Percentiles rank a stretch among this genome's conserved stretches.
phyloP scores from a whole-genome alignment of 352 stramenopile genomes.

The Globisporangium canariense region DNA sequence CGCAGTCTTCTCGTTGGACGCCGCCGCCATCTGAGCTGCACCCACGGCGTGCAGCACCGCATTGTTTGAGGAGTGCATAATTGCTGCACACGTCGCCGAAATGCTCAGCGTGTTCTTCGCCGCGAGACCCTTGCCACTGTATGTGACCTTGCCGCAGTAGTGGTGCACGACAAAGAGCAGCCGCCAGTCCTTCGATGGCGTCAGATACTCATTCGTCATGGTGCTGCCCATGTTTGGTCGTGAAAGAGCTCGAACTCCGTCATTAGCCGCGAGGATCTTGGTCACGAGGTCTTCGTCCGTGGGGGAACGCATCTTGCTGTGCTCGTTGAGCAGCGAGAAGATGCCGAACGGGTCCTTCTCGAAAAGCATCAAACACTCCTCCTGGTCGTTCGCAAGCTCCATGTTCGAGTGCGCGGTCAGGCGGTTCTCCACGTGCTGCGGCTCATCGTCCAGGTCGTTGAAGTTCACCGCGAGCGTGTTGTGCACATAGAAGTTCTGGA shows the following conservation, averaged over 20 bases:
- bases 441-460: constrained; percentile 52
- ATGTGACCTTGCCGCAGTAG: constrained; percentile 67
- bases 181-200: constrained; percentile 71
- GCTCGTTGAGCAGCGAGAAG: constrained; percentile 66
- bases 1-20: constrained; percentile 43
- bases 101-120: constrained; percentile 72
- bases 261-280: constrained; percentile 74
- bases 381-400: constrained; percentile 48
- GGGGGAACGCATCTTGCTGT: constrained; percentile 54
- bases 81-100: constrained; percentile 73
- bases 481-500: constrained; percentile 78
- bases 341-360: constrained; percentile 74
- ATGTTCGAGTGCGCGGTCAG: constrained; percentile 54
- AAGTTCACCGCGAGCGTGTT: constrained; percentile 69
- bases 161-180: constrained; percentile 76
- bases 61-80: constrained; percentile 86
- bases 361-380: constrained; percentile 66
- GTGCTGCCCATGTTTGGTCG: constrained; percentile 59
- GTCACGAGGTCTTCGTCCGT: constrained; percentile 80
- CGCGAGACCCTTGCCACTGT: constrained; percentile 67
- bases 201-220: constrained; percentile 59
- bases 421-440: constrained; percentile 59
- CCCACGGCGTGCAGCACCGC: constrained; percentile 66
- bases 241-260: constrained; percentile 41
- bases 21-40: constrained; percentile 56